These are phyloP conservation scores for Raphanus hybrid DNA, from an alignment of 441 rosid species.

Conservation along the genomic window DNA sequence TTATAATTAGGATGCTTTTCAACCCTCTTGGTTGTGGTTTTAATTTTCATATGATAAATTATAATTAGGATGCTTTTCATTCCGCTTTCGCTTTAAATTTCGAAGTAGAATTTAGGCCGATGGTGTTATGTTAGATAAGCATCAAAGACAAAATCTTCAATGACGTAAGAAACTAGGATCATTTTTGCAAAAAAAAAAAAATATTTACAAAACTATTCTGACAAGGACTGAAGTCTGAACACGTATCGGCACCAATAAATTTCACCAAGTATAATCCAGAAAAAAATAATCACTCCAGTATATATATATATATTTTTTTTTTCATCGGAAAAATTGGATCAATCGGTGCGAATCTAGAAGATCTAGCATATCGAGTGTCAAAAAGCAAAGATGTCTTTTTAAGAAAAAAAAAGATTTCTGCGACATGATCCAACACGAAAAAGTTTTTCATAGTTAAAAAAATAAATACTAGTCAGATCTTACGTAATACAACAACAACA, in stretches of 20 bases:
- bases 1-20: neutral
- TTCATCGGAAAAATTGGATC: neutral
- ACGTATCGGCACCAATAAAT: neutral
- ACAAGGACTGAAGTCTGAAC: slow-evolving; percentile 25
- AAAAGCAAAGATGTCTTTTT: neutral
- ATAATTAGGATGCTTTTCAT: neutral
- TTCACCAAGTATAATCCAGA: neutral
- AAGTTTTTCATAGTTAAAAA: neutral
- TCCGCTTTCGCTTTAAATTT: slow-evolving; percentile 2
- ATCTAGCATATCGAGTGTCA: neutral
- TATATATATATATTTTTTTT: neutral
- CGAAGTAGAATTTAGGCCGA: slow-evolving; percentile 1
- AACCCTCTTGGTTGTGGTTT: no score
- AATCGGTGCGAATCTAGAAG: neutral
- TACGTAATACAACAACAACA: no score
- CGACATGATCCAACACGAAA: neutral
- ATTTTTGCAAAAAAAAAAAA: neutral
- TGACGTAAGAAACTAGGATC: slow-evolving; percentile 21
- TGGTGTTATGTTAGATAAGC: slow-evolving; percentile 24
- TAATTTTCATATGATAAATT: no score
- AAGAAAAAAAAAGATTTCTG: neutral
- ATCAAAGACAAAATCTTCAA: slow-evolving; percentile 12
- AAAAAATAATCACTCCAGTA: neutral
- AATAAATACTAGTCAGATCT: neutral
- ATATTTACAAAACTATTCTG: slow-evolving; percentile 10